Percentiles rank a stretch among this genome's conserved stretches.
Conservation (phyloP, 768 basidiomycete species). For the Glaciozyma martinii region DNA sequence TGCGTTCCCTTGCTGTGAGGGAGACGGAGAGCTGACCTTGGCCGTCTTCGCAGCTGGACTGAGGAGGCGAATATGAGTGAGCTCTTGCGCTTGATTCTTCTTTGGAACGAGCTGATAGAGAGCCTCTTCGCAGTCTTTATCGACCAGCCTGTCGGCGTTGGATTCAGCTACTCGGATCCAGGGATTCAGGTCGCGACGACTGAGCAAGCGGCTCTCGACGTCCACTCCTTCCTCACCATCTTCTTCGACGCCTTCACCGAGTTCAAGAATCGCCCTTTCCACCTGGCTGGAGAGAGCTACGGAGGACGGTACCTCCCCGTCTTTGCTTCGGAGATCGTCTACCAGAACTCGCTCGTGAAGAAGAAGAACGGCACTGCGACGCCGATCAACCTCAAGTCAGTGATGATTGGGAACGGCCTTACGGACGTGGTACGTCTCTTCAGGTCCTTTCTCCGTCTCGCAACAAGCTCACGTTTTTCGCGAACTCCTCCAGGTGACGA, state of each 20-base stretch:
- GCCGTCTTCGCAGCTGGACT: not conserved
- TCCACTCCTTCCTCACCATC: constrained; percentile 44
- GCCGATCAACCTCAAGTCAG: constrained; percentile 45
- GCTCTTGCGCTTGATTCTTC: constrained; percentile 25
- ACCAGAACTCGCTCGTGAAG: constrained; percentile 48
- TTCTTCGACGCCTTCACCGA: constrained; percentile 52
- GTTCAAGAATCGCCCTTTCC: constrained; percentile 62
- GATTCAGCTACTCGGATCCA: constrained; percentile 60
- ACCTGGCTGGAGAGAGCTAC: constrained; percentile 35
- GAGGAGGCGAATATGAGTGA: constrained; percentile 11
- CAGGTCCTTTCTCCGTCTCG: not conserved
- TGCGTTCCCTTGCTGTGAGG: constrained; percentile 58
- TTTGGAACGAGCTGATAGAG: not conserved
- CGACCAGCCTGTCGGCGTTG: constrained; percentile 65
- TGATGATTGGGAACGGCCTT: constrained; percentile 74
- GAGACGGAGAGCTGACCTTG: not conserved
- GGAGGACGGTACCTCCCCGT: constrained; percentile 72
- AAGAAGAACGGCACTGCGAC: constrained; percentile 41
- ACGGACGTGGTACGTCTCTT: constrained; percentile 18
- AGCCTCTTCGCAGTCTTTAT: not conserved
- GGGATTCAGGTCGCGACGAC: constrained; percentile 48
- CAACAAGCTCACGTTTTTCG: not conserved
- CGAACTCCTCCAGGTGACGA: not conserved
- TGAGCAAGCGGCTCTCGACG: constrained; percentile 82
- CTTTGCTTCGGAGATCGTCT: constrained; percentile 74